phyloP scores from a whole-genome alignment of 1,284 basidiomycete genomes.

The Coriolopsis trogii region DNA sequence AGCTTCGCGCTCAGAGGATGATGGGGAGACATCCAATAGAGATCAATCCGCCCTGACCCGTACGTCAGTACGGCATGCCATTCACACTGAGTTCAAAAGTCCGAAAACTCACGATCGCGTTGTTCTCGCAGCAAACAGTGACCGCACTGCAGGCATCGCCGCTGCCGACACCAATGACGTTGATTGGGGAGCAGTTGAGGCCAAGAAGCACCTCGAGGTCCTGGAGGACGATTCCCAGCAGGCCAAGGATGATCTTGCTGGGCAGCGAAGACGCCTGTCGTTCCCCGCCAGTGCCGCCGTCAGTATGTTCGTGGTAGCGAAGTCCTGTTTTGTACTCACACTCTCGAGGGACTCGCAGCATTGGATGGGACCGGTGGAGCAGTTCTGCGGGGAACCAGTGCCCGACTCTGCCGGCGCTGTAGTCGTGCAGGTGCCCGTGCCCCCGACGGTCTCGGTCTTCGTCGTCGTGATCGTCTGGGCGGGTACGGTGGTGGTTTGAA shows the following conservation, averaged over 20 bases:
- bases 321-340: slow-evolving; percentile 7
- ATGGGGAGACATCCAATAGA: slow-evolving; percentile 29
- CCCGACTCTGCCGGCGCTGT: background rate
- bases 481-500: no score
- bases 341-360: slow-evolving; percentile 28
- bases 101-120: slow-evolving; percentile 23
- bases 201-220: slow-evolving; percentile 23
- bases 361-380: slow-evolving; percentile 25
- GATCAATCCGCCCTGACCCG: slow-evolving; percentile 25
- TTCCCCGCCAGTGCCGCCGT: background rate
- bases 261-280: slow-evolving; percentile 1
- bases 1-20: slow-evolving; percentile 15
- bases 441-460: background rate
- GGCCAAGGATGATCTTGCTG: slow-evolving; percentile 8
- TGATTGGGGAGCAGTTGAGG: slow-evolving; percentile 28
- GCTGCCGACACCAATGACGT: slow-evolving; percentile 19
- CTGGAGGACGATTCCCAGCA: slow-evolving; percentile 24
- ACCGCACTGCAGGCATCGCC: slow-evolving; percentile 11
- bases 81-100: no score
- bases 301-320: background rate
- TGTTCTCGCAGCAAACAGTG: slow-evolving; percentile 29
- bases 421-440: background rate
- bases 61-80: no score
- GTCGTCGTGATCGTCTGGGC: background rate
- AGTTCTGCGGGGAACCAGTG: slow-evolving; percentile 12